Percentiles rank a stretch among this genome's conserved stretches.
phyloP scores from a whole-genome alignment of 495 filamentous ascomycete species.

The Penicillium waksmanii region DNA sequence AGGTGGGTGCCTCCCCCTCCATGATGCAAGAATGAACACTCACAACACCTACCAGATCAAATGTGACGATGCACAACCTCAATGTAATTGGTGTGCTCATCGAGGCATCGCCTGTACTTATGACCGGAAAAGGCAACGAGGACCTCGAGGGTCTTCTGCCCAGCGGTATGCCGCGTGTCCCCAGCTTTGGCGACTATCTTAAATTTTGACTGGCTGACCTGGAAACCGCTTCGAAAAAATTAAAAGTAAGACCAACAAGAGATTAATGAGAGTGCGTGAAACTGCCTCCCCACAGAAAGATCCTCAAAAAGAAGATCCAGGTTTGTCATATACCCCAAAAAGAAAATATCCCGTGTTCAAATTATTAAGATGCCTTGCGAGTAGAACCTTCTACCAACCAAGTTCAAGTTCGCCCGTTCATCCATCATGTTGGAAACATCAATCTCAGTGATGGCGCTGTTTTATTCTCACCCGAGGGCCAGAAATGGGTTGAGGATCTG shows the following conservation, averaged over 20 bases:
- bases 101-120: slow-evolving; percentile 7
- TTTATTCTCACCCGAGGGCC: not conserved
- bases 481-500: slow-evolving; percentile 1
- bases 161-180: not conserved
- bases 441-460: slow-evolving; percentile 3
- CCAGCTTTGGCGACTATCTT: not conserved
- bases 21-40: not conserved
- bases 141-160: slow-evolving; percentile 1
- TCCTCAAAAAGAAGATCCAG: not conserved
- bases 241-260: not conserved
- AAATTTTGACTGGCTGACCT: not conserved
- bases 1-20: slow-evolving; percentile 5
- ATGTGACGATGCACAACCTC: slow-evolving; percentile 8
- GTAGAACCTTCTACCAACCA: not conserved
- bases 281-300: not conserved
- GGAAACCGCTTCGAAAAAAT: not conserved
- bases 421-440: slow-evolving; percentile 7
- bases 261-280: not conserved
- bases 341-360: not conserved
- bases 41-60: slow-evolving; percentile 4
- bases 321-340: not conserved
- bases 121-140: slow-evolving; percentile 7
- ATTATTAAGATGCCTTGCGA: not conserved
- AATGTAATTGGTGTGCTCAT: slow-evolving; percentile 8
- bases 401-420: slow-evolving; percentile 1